Evolutionary conservation across 2,329 filamentous ascomycete species (phyloP), one percentile per base, ranked within the genome.

Genomic region (Pseudogymnoascus sp.): DNA sequence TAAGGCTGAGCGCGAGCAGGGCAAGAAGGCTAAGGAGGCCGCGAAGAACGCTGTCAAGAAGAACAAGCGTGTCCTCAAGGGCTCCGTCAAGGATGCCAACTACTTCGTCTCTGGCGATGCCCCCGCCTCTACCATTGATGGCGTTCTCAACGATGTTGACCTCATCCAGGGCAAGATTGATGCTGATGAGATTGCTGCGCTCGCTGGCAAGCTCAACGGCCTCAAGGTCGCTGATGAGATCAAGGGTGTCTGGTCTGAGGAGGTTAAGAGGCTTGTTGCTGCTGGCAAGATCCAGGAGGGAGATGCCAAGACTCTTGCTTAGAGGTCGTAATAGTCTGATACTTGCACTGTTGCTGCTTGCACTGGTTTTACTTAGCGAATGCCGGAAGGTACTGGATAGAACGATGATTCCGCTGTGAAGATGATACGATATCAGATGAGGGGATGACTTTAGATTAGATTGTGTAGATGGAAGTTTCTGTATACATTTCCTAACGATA

Each of bases 1-100:
- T 67, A 97, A 97, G 83, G 83, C 82, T 4, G 87, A 91, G 63
- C 89, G 89, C 69, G 92, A 93, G 69, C 83, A 88, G 66, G 80
- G 80, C 72, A 99, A 97, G 86, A 99, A 99, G 84, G 88, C 89
- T 64, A 99, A 97, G 82, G 94, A 99, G 78, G 93, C 93, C 1
- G 94, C 94, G 63, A 99, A 99, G 87, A 97, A 92, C 73, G 94
- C 94, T 12, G 89, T 94, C 71, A 99, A 99, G 89, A 99, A 99
- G 89, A 99, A 99, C 85, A 97, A 97, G 85, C 91, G 94, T 81
- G 89, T 97, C 58, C 87, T 99, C 70, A 92, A 95, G 77, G 87
- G 86, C 65, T 92, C 90, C 67, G 89, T 93, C 77, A 99, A 99
- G 83, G 94, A 99, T 69, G 92, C 90, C 71, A 97, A 97, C 82